Evolutionary conservation across 179 eudicot genomes (phyloP).

Genomic region (Heliamphora pulchella): DNA sequence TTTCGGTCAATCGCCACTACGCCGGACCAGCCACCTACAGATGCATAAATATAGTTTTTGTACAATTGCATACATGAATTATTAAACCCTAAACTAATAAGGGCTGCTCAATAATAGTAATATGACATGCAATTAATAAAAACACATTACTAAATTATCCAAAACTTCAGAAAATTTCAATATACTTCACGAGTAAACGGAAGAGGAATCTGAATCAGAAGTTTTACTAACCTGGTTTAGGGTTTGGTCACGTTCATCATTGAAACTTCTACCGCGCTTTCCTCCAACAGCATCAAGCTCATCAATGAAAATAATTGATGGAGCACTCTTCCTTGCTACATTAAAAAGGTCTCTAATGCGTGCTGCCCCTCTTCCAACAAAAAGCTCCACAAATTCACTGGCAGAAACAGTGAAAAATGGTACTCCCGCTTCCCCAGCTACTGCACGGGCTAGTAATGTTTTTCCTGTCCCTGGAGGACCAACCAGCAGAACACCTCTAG

Average conservation of each 20-base stretch:
- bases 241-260: slow-evolving; percentile 96
- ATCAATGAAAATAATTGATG: slow-evolving; percentile 90
- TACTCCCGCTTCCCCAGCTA: slow-evolving; percentile 98
- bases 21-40: too few species aligned
- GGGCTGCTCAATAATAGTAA: neutral
- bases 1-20: too few species aligned
- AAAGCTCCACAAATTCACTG: slow-evolving; percentile 94
- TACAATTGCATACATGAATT: too few species aligned
- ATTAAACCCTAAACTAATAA: neutral
- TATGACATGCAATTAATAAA: neutral
- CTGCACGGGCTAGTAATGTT: slow-evolving; percentile 96
- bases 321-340: slow-evolving; percentile 77
- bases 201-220: neutral
- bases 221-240: slow-evolving; percentile 67
- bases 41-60: too few species aligned
- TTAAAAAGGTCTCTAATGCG: slow-evolving; percentile 92
- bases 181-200: neutral
- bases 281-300: slow-evolving; percentile 99
- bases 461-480: slow-evolving; percentile 99
- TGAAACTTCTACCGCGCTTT: slow-evolving; percentile 91
- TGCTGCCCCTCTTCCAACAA: slow-evolving; percentile 98
- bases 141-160: neutral
- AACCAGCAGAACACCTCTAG: slow-evolving; percentile 85
- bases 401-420: slow-evolving; percentile 94
- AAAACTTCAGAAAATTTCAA: neutral